A percentile compares a stretch with the other conserved stretches of the same genome.
phyloP scores from a whole-genome alignment of 495 filamentous ascomycete genomes.

The Xylaria longipes region DNA sequence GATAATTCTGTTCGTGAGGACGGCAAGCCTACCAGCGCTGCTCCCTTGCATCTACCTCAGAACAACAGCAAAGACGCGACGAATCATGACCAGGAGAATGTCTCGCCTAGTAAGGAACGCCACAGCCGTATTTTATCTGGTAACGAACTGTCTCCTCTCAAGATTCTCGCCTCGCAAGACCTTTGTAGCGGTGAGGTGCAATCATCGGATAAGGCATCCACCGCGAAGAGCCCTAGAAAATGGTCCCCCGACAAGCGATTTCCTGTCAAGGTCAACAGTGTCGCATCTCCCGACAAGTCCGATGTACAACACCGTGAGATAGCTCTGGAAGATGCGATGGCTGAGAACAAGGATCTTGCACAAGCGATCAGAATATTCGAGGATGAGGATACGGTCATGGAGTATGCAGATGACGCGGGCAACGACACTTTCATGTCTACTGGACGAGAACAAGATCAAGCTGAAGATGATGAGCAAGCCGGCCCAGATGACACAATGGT shows the following conservation, averaged over 20 bases:
- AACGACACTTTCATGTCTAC: slow-evolving; percentile 36
- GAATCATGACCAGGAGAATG: slow-evolving; percentile 42
- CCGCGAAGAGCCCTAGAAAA: slow-evolving; percentile 52
- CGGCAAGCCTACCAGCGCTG: neutral
- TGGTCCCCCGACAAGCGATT: slow-evolving; percentile 60
- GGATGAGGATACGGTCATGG: slow-evolving; percentile 49
- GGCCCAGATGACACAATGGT: slow-evolving; percentile 71
- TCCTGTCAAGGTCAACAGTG: slow-evolving; percentile 54
- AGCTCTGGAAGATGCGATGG: slow-evolving; percentile 52
- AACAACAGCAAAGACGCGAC: slow-evolving; percentile 36
- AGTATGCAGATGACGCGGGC: slow-evolving; percentile 32
- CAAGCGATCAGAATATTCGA: slow-evolving; percentile 61
- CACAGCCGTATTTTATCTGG: slow-evolving; percentile 55
- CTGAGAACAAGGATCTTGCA: slow-evolving; percentile 48
- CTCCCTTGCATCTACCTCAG: slow-evolving; percentile 28
- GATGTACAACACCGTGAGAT: slow-evolving; percentile 44
- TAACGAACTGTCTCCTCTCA: slow-evolving; percentile 56
- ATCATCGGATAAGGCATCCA: slow-evolving; percentile 33
- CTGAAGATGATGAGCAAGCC: slow-evolving; percentile 42
- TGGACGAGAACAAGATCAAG: slow-evolving; percentile 31
- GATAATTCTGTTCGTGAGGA: neutral
- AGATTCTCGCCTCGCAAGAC: slow-evolving; percentile 47
- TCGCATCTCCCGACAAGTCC: slow-evolving; percentile 36
- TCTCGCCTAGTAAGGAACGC: slow-evolving; percentile 47
- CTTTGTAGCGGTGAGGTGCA: slow-evolving; percentile 33